Conservation (phyloP, 352 stramenopile genomes). For the Globisporangium barbulae region DNA sequence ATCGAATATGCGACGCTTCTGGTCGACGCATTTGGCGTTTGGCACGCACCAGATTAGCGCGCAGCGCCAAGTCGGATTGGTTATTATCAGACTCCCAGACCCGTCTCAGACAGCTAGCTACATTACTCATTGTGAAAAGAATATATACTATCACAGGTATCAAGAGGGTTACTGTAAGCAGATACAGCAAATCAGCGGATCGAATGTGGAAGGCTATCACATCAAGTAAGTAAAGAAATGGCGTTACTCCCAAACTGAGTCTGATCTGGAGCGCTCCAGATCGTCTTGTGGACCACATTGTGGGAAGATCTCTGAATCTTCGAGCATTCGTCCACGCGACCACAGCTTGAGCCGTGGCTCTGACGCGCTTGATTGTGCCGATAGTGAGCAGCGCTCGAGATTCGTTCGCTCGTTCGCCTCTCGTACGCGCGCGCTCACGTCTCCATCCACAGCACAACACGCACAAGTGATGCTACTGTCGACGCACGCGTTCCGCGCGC, state of each 20-base stretch:
- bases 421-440: neutral
- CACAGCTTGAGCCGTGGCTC: neutral
- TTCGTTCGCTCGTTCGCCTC: no score
- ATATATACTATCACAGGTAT: neutral
- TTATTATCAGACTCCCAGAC: neutral
- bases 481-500: constrained; percentile 18
- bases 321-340: constrained; percentile 2
- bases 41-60: neutral
- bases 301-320: constrained; percentile 2
- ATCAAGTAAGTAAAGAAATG: neutral
- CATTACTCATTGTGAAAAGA: neutral
- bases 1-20: constrained; percentile 10
- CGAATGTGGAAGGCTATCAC: neutral
- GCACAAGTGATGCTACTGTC: constrained; percentile 22
- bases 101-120: neutral
- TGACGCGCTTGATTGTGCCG: neutral
- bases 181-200: neutral
- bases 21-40: neutral
- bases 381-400: neutral
- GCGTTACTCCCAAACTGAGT: neutral
- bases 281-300: neutral
- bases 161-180: neutral
- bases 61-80: neutral
- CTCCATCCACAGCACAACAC: neutral
- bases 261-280: neutral